Base-by-base conservation (phyloP, 352 stramenopile genomes). In the Globisporangium solare region DNA sequence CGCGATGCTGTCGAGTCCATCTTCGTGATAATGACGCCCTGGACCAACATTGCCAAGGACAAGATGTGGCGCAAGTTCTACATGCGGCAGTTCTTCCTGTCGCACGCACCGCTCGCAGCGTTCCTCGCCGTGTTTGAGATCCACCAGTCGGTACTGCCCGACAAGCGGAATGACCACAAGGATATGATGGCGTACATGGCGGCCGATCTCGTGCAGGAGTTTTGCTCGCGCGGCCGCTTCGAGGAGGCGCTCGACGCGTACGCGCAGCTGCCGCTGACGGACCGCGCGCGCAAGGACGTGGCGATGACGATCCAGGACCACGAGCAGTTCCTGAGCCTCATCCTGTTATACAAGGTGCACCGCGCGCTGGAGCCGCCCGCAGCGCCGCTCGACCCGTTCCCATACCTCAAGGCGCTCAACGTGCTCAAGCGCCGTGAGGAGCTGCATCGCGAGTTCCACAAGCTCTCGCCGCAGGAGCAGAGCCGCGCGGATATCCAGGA, bases 1-100 rank as follows among this genome's bases (percentile, higher is more conserved):
- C 56, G 51, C 22, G 48, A 55, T 14, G 24, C 40, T 8, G 57
- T 63, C 17, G 48, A 61, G 45, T 58, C 64, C 27, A 56, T 83
- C 32, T 76, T 83, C 41, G n/a, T 56, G 15, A 61, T 61, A 47
- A 65, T 88, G 27, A 62, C 68, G 57, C 71, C 71, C 6, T 79
- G 76, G 67, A 68, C 65, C 35, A 88, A 88, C 56, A 81, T 81
- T 64, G 64, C 67, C 31, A 52, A 57, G 41, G 54, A 63, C 50
- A 51, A 63, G 47, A 52, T 78, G 49, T 88, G 78, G 78, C 66
- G 70, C 15, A 71, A 76, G 47, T 88, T 83, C 60, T 86, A 79
- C 60, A 70, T 75, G 37, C 73, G 78, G 20, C 76, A 83, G 52
- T 88, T 88, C 54, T 82, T 86, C 47, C 60, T 88, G 4, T 78